phyloP scores from a whole-genome alignment of 2,329 filamentous ascomycete genomes.

The Shiraia sp. region DNA sequence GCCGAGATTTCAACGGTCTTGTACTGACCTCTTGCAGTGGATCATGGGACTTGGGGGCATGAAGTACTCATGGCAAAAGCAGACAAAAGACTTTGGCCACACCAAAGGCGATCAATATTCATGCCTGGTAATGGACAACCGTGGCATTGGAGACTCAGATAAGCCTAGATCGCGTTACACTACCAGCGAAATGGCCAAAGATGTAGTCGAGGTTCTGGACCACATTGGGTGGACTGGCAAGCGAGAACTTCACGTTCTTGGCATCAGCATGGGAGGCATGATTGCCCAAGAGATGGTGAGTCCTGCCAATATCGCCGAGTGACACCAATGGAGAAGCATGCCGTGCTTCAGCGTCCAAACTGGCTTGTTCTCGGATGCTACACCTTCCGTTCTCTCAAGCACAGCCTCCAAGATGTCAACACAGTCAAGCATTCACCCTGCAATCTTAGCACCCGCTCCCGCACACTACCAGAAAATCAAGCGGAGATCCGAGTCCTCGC shows the following conservation, averaged over 20 bases:
- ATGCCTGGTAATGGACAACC: conserved; percentile 79
- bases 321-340: conserved; percentile 5
- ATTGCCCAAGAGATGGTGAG: conserved; percentile 78
- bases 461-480: not conserved
- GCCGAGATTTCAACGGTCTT: not conserved
- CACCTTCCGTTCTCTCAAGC: conserved; percentile 25
- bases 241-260: conserved; percentile 68
- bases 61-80: conserved; percentile 76
- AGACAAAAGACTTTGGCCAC: conserved; percentile 82
- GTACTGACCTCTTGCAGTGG: conserved; percentile 57
- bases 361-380: conserved; percentile 22
- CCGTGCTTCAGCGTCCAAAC: conserved; percentile 13
- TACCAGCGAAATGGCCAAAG: conserved; percentile 81
- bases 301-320: conserved; percentile 8
- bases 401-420: conserved; percentile 19
- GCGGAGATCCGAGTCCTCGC: not conserved
- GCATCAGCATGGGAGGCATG: conserved; percentile 89
- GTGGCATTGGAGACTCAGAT: conserved; percentile 79
- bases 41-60: conserved; percentile 78
- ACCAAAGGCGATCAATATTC: conserved; percentile 68
- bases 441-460: conserved; percentile 16
- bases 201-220: conserved; percentile 70
- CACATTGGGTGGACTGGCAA: conserved; percentile 69
- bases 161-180: conserved; percentile 79
- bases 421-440: conserved; percentile 25